phyloP scores from a whole-genome alignment of 805 yeast species.

The Helenozyma baotianmanensis region DNA sequence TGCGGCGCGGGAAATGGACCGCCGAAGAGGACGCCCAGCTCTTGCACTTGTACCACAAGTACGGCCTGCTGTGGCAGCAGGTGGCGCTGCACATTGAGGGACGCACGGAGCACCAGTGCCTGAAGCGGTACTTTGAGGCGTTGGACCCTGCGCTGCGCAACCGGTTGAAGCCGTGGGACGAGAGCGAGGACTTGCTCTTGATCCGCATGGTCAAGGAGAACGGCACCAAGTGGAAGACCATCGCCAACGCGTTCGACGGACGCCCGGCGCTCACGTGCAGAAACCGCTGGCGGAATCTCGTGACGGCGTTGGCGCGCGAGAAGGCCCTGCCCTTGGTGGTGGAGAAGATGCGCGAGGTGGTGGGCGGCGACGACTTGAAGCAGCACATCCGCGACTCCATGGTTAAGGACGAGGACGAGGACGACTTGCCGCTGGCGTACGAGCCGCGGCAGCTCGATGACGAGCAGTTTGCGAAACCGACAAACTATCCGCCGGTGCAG shows the following conservation, averaged over 20 bases:
- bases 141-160: constrained; percentile 77
- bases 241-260: constrained; percentile 64
- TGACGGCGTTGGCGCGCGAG: constrained; percentile 68
- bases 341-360: constrained; percentile 50
- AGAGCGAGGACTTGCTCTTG: constrained; percentile 68
- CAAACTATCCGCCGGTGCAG: too few relatives aligned
- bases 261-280: constrained; percentile 88
- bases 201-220: constrained; percentile 62
- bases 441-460: background rate
- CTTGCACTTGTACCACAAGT: constrained; percentile 55
- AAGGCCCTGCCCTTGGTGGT: constrained; percentile 53
- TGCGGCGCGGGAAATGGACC: constrained; percentile 86
- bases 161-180: constrained; percentile 73
- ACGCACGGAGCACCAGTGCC: constrained; percentile 92
- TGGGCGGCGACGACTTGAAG: constrained; percentile 6
- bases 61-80: constrained; percentile 84
- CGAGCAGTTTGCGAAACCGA: too few relatives aligned
- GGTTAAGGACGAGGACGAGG: background rate
- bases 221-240: constrained; percentile 89
- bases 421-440: background rate
- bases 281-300: constrained; percentile 86
- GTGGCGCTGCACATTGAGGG: constrained; percentile 75
- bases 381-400: background rate
- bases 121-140: constrained; percentile 85
- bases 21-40: constrained; percentile 68